Evolutionary conservation across 352 stramenopile genomes (phyloP), one percentile per base, ranked within the genome.

Genomic region (Phytophthora idaei): DNA sequence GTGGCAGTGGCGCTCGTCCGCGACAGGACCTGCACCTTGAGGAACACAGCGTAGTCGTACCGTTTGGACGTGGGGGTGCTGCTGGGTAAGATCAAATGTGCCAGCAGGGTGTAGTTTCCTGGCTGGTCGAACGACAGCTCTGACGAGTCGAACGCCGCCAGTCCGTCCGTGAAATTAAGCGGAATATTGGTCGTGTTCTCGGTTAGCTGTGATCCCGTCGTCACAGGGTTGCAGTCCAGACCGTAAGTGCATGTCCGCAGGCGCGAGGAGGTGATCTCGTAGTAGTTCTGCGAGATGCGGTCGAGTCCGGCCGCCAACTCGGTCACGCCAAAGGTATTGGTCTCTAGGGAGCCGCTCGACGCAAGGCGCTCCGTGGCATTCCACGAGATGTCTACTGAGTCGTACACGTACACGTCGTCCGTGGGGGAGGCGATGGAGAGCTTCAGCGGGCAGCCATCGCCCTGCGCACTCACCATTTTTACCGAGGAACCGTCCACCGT

Each of bases 1-100:
- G 64, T 68, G 1, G 61, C 61, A 8, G 57, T 66, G 41, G 65
- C 61, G 47, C 54, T 73, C 17, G 64, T 57, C 36, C 62, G 71
- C 9, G 52, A 78, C 3, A 72, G 57, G 41, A 75, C 73, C 64
- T 76, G 66, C 39, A 80, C 70, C 47, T 80, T 87, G 45, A 69
- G 74, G 31, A 77, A 92, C 56, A 78, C 69, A 12, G 85, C 85
- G 52, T 87, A 94, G 78, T 94, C 85, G 57, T 83, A 89, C 1
- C 85, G 77, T 41, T 74, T 66, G 45, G 72, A 69, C 25, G 67
- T 78, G 0, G 78, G 60, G 34, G 67, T 74, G 12, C 57, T 69
- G 14, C 81, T 83, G 0, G 85, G 81, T 12, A 94, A 50, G 21
- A 89, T 78, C 46, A 93, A 69, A 52, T 92, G 85, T 2, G 83